These are phyloP conservation scores for Spirogloea muscicola DNA, from an alignment of 139 green algal genomes.

Conservation along the genomic window DNA sequence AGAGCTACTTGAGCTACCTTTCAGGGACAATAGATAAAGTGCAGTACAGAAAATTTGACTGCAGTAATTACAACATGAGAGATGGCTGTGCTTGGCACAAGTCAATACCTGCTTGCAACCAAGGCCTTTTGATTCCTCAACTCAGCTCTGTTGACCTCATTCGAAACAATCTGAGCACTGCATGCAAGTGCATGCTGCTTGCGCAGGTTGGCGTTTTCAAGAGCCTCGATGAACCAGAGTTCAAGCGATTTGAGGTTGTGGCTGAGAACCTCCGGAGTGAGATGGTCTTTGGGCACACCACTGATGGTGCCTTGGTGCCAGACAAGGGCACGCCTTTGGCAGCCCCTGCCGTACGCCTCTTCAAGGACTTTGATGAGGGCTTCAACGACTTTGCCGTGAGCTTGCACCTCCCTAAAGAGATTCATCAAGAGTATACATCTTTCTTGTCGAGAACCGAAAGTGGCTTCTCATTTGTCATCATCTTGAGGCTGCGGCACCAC, in stretches of 20 bases:
- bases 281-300: slow-evolving; percentile 30
- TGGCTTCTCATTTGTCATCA: background rate
- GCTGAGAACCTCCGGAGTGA: slow-evolving; percentile 36
- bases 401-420: too few species aligned
- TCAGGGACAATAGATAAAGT: background rate
- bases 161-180: background rate
- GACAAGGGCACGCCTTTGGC: slow-evolving; percentile 2
- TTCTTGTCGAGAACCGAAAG: background rate
- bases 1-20: background rate
- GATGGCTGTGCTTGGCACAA: background rate
- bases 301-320: slow-evolving; percentile 28
- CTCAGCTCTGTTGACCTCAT: background rate
- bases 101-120: background rate
- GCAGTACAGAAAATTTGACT: background rate
- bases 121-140: background rate
- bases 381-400: slow-evolving; percentile 30
- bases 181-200: background rate
- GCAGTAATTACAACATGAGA: background rate
- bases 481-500: background rate
- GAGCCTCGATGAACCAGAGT: slow-evolving; percentile 10
- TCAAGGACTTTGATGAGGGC: slow-evolving; percentile 48
- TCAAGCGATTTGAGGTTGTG: slow-evolving; percentile 24
- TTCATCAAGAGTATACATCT: too few species aligned
- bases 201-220: slow-evolving; percentile 34
- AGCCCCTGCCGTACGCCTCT: slow-evolving; percentile 27